Conservation (phyloP, 495 filamentous ascomycete genomes). For the Filosporella fistucella region DNA sequence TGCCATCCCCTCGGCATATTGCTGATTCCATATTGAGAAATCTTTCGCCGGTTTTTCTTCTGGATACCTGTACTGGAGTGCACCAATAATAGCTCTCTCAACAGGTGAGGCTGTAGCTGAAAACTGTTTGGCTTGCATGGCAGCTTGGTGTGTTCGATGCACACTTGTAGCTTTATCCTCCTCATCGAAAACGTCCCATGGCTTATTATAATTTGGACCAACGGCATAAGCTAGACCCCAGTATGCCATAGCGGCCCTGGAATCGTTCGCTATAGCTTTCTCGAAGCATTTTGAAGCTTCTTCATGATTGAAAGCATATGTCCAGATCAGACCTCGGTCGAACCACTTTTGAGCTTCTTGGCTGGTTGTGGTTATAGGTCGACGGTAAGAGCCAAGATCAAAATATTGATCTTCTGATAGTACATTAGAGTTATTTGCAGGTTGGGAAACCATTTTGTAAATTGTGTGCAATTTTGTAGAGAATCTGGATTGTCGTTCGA, state of each 20-base stretch:
- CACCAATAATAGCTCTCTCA: constrained; percentile 54
- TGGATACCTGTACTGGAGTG: constrained; percentile 52
- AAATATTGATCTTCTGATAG: constrained; percentile 35
- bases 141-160: constrained; percentile 37
- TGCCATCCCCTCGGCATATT: constrained; percentile 59
- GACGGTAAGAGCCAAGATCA: constrained; percentile 49
- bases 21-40: constrained; percentile 46
- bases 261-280: constrained; percentile 47
- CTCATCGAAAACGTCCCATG: constrained; percentile 61
- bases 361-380: constrained; percentile 39
- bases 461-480: too few species aligned
- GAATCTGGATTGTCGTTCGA: too few species aligned
- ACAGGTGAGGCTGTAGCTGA: constrained; percentile 28
- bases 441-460: too few species aligned
- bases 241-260: constrained; percentile 54
- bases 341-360: constrained; percentile 53
- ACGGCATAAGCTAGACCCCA: constrained; percentile 64
- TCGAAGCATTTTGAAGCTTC: constrained; percentile 57
- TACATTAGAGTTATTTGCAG: too few species aligned
- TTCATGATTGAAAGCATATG: constrained; percentile 62
- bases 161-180: constrained; percentile 46
- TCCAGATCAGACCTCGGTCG: constrained; percentile 58
- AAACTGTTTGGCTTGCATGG: constrained; percentile 34
- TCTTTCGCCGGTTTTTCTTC: constrained; percentile 32
- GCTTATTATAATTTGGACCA: constrained; percentile 73